Base-by-base conservation (phyloP, 1,139 yeast species). In the Candida neerlandica region DNA sequence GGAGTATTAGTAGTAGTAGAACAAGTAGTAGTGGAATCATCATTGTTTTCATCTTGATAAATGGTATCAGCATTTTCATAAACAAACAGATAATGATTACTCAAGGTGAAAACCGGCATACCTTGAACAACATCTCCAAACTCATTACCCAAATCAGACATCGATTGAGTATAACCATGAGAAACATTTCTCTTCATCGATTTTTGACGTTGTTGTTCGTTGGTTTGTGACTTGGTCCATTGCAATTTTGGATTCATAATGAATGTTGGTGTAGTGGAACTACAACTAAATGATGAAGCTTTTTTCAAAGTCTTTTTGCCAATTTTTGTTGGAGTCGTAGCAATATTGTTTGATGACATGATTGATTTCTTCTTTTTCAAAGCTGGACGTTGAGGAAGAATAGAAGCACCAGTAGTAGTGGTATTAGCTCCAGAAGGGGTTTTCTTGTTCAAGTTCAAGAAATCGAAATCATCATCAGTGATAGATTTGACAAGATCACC, bases 11-110 rank as follows among this genome's bases (percentile, higher is more conserved):
- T 26, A 4, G 32, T 39, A 16, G 38, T 26, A 23, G 21, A 30
- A 10, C 27, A 23, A 23, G 2, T 23, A 2, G 32, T 39, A 29
- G 43, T 21, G 21, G 21, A 30, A 14, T 44, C 46, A 3, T 44
- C 46, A 10, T n/a, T 38, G 11, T 6, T 27, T 3, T 44, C 44
- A 30, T 46, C 44, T 43, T 42, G 51, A 15, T 49, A 43, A 19
- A 49, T 48, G 15, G 50, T 18, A 44, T 56, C 56, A n/a, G 55
- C 50, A 43, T 56, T 57, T 44, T 60, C 64, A 48, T 59, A 58
- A 15, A 60, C 56, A 51, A 60, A 60, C 26, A 61, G 58, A 46
- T 58, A 60, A 43, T 56, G 59, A 45, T 58, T 58, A 44, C 56
- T 55, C 46, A 61, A 50, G 6, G 58, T 47, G 32, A 55, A 49